Percentiles rank a stretch among this genome's conserved stretches.
Conservation (phyloP, 495 filamentous ascomycete species). For the Aspergillus baeticus region DNA sequence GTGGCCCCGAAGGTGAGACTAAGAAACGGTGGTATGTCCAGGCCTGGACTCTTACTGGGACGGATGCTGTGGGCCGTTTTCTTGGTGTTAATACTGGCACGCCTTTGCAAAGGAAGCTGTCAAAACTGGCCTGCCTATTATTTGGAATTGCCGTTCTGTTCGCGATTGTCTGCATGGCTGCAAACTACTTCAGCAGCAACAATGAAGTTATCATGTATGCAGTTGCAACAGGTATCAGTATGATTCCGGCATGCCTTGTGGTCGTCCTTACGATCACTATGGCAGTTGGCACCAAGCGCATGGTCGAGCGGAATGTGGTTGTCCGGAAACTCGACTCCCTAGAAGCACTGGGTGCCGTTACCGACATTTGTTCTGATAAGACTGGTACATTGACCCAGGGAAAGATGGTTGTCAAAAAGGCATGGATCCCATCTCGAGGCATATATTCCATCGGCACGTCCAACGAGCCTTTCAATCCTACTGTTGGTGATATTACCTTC, state of each 20-base stretch:
- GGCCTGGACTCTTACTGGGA: conserved; percentile 64
- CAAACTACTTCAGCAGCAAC: conserved; percentile 56
- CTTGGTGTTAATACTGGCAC: conserved; percentile 70
- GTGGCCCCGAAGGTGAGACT: conserved; percentile 53
- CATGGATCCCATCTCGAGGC: conserved; percentile 70
- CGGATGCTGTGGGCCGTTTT: conserved; percentile 66
- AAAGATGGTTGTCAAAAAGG: conserved; percentile 59
- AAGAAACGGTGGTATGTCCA: too few species aligned
- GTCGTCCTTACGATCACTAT: conserved; percentile 76
- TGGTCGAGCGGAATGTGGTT: conserved; percentile 62
- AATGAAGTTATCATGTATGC: conserved; percentile 69
- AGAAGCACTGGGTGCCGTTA: conserved; percentile 67
- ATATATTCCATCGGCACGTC: conserved; percentile 61
- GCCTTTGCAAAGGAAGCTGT: conserved; percentile 65
- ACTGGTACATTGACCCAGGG: conserved; percentile 65
- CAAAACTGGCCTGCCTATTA: conserved; percentile 66
- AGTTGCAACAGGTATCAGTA: conserved; percentile 65
- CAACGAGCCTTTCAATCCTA: conserved; percentile 60
- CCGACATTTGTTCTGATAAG: conserved; percentile 68
- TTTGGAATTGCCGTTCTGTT: conserved; percentile 66
- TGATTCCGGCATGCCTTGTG: conserved; percentile 74
- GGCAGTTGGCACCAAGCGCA: conserved; percentile 66
- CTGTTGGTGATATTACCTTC: conserved; percentile 49
- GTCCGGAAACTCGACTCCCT: conserved; percentile 67
- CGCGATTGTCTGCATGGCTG: conserved; percentile 65